A percentile compares a stretch with the other conserved stretches of the same genome.
phyloP scores from a whole-genome alignment of 208 protist species.

The Crithidia thermophila region DNA sequence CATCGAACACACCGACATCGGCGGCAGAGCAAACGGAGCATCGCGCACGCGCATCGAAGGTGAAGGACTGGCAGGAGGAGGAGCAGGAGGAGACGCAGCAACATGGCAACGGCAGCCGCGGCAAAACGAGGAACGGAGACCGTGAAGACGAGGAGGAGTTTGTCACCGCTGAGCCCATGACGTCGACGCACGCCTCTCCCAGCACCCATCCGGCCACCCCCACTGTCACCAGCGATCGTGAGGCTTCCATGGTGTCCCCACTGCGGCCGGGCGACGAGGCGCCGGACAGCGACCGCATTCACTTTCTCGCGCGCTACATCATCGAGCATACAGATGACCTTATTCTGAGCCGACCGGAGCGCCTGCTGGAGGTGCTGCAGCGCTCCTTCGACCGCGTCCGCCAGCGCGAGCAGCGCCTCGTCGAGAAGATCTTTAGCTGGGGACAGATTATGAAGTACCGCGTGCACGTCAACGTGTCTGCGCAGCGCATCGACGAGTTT shows the following conservation, averaged over 20 bases:
- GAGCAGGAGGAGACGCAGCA: not conserved
- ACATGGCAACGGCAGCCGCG: not conserved
- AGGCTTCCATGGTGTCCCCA: too few relatives aligned
- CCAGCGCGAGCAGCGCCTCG: slow-evolving; percentile 19
- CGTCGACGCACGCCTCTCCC: too few relatives aligned
- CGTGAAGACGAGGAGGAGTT: too few relatives aligned
- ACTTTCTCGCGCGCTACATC: slow-evolving; percentile 23
- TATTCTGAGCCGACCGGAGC: not conserved
- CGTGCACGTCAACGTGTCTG: slow-evolving; percentile 46
- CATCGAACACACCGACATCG: not conserved
- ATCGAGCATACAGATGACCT: slow-evolving; percentile 16
- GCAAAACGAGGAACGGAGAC: too few relatives aligned
- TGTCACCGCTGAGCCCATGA: too few relatives aligned
- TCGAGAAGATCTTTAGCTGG: slow-evolving; percentile 39
- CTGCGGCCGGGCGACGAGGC: not conserved
- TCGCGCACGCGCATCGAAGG: not conserved
- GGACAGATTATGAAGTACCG: slow-evolving; percentile 50
- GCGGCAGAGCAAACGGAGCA: not conserved
- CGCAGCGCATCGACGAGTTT: slow-evolving; percentile 35
- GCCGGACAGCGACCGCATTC: slow-evolving; percentile 11
- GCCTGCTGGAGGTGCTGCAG: slow-evolving; percentile 33
- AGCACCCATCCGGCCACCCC: too few relatives aligned
- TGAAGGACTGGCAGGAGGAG: not conserved
- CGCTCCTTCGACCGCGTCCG: slow-evolving; percentile 27
- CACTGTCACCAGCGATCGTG: too few relatives aligned